phyloP scores from a whole-genome alignment of 2,329 filamentous ascomycete species.

The Ustilaginoidea virens region DNA sequence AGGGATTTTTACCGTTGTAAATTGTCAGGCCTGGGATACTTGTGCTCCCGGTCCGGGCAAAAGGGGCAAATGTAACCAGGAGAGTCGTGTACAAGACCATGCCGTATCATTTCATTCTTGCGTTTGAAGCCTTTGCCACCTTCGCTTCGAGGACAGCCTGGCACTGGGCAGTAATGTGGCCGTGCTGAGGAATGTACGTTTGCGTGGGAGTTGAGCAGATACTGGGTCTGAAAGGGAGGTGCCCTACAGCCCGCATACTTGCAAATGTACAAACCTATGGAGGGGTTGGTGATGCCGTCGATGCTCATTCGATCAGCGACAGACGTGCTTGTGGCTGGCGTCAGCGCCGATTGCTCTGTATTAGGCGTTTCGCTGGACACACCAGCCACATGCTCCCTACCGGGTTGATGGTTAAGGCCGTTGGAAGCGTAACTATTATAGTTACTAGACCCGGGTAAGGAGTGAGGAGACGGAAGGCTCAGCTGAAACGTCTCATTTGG shows the following conservation, averaged over 20 bases:
- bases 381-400: slow-evolving; percentile 27
- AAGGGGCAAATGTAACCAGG: slow-evolving; percentile 95
- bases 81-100: slow-evolving; percentile 81
- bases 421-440: slow-evolving; percentile 20
- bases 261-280: slow-evolving; percentile 41
- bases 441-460: slow-evolving; percentile 22
- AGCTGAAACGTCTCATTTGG: slow-evolving; percentile 30
- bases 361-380: slow-evolving; percentile 30
- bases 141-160: slow-evolving; percentile 45
- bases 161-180: slow-evolving; percentile 50
- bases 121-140: slow-evolving; percentile 55
- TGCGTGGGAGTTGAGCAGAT: slow-evolving; percentile 64
- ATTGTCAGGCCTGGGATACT: slow-evolving; percentile 90
- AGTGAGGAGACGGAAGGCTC: slow-evolving; percentile 31
- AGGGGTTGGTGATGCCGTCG: slow-evolving; percentile 38
- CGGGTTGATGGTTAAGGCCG: slow-evolving; percentile 18
- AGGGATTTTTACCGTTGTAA: slow-evolving; percentile 59
- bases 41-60: slow-evolving; percentile 84
- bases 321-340: slow-evolving; percentile 22
- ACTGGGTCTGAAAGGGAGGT: slow-evolving; percentile 60
- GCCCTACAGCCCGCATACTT: slow-evolving; percentile 49
- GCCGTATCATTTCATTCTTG: slow-evolving; percentile 59
- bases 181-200: slow-evolving; percentile 53
- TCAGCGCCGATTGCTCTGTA: slow-evolving; percentile 27
- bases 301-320: slow-evolving; percentile 41